phyloP scores from a whole-genome alignment of 208 protist species.

The Wallacemonas collosoma region DNA sequence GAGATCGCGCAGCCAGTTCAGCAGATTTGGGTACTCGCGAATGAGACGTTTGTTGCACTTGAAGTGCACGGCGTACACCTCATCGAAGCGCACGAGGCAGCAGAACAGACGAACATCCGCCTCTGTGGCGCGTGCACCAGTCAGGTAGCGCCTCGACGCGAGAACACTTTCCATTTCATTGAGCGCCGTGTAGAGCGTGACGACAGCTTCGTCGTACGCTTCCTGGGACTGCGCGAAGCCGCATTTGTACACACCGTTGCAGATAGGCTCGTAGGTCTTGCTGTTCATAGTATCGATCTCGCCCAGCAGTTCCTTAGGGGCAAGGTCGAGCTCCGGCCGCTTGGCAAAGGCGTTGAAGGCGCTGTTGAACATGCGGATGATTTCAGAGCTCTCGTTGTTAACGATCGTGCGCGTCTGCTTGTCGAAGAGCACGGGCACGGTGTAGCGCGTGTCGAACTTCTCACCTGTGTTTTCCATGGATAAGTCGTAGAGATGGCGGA shows the following conservation, averaged over 20 bases:
- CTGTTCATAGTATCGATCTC: conserved; percentile 87
- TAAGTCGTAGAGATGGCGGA: conserved; percentile 73
- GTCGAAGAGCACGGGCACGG: conserved; percentile 93
- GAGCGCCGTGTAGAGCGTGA: conserved; percentile 39
- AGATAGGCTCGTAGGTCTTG: conserved; percentile 78
- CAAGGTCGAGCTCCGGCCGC: conserved; percentile 67
- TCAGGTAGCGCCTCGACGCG: conserved; percentile 64
- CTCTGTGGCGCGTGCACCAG: conserved; percentile 58
- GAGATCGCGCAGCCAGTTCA: conserved; percentile 76
- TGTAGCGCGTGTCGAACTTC: conserved; percentile 56
- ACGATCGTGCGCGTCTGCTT: conserved; percentile 82
- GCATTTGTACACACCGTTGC: conserved; percentile 91
- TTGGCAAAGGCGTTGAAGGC: conserved; percentile 62
- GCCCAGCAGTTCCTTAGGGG: conserved; percentile 51
- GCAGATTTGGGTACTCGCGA: conserved; percentile 78
- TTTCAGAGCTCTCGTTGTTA: conserved; percentile 92
- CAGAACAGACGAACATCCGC: conserved; percentile 87
- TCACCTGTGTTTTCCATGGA: conserved; percentile 46
- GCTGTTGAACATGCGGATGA: conserved; percentile 87
- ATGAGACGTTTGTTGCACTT: conserved; percentile 83
- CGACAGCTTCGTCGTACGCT: conserved; percentile 58
- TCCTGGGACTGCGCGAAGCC: conserved; percentile 80
- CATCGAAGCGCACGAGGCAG: conserved; percentile 90
- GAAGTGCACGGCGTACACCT: conserved; percentile 88
- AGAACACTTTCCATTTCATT: conserved; percentile 47